A percentile compares a stretch with the other conserved stretches of the same genome.
phyloP scores from a whole-genome alignment of 2,329 filamentous ascomycete species.

The Stromatinia cepivora region DNA sequence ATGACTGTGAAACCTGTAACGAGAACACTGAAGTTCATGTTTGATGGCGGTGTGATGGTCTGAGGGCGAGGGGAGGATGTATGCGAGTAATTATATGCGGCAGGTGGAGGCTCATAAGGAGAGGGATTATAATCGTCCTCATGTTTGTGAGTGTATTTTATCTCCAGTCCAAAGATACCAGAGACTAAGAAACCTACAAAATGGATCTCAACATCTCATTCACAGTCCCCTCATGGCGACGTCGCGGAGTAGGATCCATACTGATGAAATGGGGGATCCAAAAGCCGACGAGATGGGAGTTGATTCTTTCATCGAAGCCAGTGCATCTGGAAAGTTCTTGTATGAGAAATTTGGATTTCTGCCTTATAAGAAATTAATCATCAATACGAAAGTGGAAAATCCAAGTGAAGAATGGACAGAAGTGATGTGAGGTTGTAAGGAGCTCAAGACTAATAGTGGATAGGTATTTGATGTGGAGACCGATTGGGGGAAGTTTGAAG shows the following conservation, averaged over 20 bases:
- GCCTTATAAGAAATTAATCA: not conserved
- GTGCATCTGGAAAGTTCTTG: not conserved
- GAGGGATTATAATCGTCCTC: not conserved
- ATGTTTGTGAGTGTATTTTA: conserved; percentile 1
- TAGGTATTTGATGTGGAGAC: not conserved
- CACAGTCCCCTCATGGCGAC: not conserved
- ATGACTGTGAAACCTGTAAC: too few species aligned
- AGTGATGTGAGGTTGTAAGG: not conserved
- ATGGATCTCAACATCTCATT: not conserved
- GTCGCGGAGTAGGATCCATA: not conserved
- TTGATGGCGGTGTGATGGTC: conserved; percentile 2
- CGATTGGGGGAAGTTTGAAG: not conserved
- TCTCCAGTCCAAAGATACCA: not conserved
- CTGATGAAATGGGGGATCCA: not conserved
- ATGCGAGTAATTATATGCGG: not conserved
- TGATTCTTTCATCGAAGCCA: not conserved
- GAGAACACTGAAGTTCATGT: too few species aligned
- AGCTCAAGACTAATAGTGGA: not conserved
- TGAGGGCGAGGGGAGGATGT: not conserved
- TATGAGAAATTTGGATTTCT: conserved; percentile 2
- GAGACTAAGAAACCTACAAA: not conserved
- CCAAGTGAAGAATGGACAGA: not conserved
- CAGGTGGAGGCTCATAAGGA: not conserved
- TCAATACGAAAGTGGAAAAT: not conserved
- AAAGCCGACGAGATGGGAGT: not conserved